Conservation (phyloP, 345 rosid genomes). For the Acer yangbiense region DNA sequence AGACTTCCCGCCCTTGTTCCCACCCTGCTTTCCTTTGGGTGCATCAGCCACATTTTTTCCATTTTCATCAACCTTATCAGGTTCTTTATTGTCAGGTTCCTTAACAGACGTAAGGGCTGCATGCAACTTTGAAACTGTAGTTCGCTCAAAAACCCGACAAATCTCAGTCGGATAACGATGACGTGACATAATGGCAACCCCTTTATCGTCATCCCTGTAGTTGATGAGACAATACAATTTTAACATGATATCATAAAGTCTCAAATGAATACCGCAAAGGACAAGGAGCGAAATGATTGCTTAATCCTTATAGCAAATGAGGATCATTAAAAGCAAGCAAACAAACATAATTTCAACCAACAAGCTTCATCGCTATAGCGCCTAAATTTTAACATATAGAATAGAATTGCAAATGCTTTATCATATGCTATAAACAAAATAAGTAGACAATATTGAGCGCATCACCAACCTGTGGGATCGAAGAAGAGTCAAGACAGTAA, state of each 20-base stretch:
- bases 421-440: neutral
- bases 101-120: conserved; percentile 45
- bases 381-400: neutral
- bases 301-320: neutral
- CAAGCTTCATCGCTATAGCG: neutral
- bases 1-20: conserved; percentile 60
- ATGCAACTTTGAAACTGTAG: conserved; percentile 64
- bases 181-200: conserved; percentile 95
- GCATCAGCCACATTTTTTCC: conserved; percentile 39
- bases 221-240: neutral
- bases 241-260: neutral
- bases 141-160: conserved; percentile 78
- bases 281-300: neutral
- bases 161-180: conserved; percentile 92
- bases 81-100: conserved; percentile 41
- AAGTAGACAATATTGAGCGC: neutral
- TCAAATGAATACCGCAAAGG: neutral
- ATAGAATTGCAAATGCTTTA: neutral
- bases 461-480: conserved; percentile 84
- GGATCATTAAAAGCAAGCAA: conserved; percentile 9
- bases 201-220: conserved; percentile 95
- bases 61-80: conserved; percentile 35
- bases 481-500: conserved; percentile 84
- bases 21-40: conserved; percentile 50
- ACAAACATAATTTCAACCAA: neutral